A percentile compares a stretch with the other conserved stretches of the same genome.
Evolutionary conservation across 805 yeast genomes (phyloP).

Genomic region (Ogataea minuta): DNA sequence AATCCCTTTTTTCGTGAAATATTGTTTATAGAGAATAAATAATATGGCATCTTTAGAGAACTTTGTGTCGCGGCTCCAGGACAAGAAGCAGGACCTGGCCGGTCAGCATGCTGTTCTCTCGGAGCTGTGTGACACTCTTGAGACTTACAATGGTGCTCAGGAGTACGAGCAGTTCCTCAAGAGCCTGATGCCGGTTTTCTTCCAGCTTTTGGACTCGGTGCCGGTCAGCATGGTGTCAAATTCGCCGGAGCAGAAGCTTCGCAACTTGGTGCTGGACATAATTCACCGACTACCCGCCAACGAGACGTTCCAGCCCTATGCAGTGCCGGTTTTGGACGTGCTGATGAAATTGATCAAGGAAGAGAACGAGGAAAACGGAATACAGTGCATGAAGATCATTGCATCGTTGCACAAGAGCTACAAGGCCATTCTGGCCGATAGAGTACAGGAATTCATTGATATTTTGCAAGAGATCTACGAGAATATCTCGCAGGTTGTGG

Average conservation of each 20-base stretch:
- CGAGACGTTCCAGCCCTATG: constrained; percentile 73
- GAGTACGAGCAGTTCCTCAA: constrained; percentile 79
- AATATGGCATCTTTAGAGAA: constrained; percentile 53
- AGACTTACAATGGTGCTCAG: constrained; percentile 73
- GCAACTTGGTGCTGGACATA: constrained; percentile 75
- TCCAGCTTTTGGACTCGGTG: constrained; percentile 58
- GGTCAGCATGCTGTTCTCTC: constrained; percentile 67
- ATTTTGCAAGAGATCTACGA: constrained; percentile 73
- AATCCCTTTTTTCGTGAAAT: constrained; percentile 10
- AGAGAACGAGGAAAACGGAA: constrained; percentile 96
- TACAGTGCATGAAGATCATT: constrained; percentile 81
- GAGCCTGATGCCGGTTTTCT: constrained; percentile 66
- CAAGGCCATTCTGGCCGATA: constrained; percentile 61
- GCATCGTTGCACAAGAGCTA: constrained; percentile 85
- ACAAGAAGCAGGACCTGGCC: constrained; percentile 54
- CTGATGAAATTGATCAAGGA: constrained; percentile 58
- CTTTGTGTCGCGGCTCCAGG: constrained; percentile 60
- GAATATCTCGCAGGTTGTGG: constrained; percentile 74
- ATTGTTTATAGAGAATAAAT: constrained; percentile 12
- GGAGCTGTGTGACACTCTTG: constrained; percentile 84
- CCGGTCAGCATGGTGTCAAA: constrained; percentile 69
- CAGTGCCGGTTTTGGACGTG: constrained; percentile 55
- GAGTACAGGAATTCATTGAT: constrained; percentile 76
- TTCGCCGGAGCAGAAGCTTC: constrained; percentile 72
- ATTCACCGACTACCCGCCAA: constrained; percentile 80